These are phyloP conservation scores for Stenogyne calaminthoides DNA, from an alignment of 305 asterid species.

Conservation along the genomic window DNA sequence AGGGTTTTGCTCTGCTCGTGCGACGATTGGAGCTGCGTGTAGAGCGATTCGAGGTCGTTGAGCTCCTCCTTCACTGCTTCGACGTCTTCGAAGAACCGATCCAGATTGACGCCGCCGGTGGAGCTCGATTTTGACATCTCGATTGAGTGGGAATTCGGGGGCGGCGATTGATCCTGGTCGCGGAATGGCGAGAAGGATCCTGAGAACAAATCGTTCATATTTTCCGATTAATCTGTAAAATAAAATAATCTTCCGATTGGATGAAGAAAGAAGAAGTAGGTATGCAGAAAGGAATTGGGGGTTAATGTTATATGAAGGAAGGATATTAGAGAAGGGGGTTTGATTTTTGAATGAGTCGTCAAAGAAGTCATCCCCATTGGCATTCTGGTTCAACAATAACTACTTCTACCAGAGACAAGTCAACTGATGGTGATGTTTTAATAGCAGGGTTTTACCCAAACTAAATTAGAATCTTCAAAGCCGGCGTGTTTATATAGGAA, in stretches of 20 bases:
- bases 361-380: constrained; percentile 17
- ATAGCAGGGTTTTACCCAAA: no score
- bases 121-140: constrained; percentile 49
- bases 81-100: constrained; percentile 76
- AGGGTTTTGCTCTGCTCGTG: constrained; percentile 88
- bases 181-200: constrained; percentile 55
- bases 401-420: constrained; percentile 21
- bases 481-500: no score
- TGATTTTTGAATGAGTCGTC: constrained; percentile 39
- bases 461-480: no score
- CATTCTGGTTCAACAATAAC: neutral
- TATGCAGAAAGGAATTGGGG: neutral
- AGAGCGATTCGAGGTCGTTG: constrained; percentile 61
- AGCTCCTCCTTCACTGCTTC: constrained; percentile 77
- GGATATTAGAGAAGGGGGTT: no score
- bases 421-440: constrained; percentile 31
- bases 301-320: neutral
- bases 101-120: constrained; percentile 67
- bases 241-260: no score
- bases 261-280: no score
- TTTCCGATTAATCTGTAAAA: neutral
- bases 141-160: constrained; percentile 46
- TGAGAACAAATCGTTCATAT: constrained; percentile 60
- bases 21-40: constrained; percentile 53
- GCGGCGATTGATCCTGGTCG: constrained; percentile 37